Base-by-base conservation (phyloP, 352 stramenopile species). In the Globisporangium acanthophoron region DNA sequence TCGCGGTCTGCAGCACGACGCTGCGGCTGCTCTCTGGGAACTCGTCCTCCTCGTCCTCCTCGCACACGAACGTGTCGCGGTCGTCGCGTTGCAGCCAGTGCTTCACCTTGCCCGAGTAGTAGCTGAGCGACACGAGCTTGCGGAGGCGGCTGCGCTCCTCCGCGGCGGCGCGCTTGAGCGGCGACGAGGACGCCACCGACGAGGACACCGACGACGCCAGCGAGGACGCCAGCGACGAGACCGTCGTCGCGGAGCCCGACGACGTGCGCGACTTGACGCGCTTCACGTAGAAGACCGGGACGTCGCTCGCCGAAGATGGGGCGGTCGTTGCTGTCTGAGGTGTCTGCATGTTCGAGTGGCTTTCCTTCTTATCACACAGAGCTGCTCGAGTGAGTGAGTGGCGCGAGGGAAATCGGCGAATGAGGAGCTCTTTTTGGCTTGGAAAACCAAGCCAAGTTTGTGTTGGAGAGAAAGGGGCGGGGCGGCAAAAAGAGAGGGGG, bases 81-180 rank as follows among this genome's bases (percentile, higher is more conserved):
- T 80, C 62, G 12, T 80, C 69, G 47, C 64, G 73, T 46, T 77
- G 76, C n/a, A 90, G 71, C 60, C 71, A 74, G 49, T 62, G 58
- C 52, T 70, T 75, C 43, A 90, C 35, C 57, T 88, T 88, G 57
- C 65, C 53, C 50, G 69, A 58, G 44, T 87, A 66, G 59, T 88
- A 88, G 37, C 50, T 67, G 39, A 90, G 53, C 46, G 80, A 90
- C 60, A 73, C 78, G 61, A 84, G 69, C 56, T 87, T 87, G 44
- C 73, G 74, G 18, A 87, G 56, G 9, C 62, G 70, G 59, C 71
- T 71, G 56, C 56, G 61, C 20, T 82, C 75, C 13, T 80, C 65
- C 24, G 49, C 31, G 9, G 29, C 27, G 9, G 43, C 43, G 45
- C 13, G 39, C 33, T 64, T 58, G 24, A 53, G 50, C 57, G 51